These are phyloP conservation scores for Sarocladium oryzae DNA, from an alignment of 2,329 filamentous ascomycete species.

Conservation along the genomic window DNA sequence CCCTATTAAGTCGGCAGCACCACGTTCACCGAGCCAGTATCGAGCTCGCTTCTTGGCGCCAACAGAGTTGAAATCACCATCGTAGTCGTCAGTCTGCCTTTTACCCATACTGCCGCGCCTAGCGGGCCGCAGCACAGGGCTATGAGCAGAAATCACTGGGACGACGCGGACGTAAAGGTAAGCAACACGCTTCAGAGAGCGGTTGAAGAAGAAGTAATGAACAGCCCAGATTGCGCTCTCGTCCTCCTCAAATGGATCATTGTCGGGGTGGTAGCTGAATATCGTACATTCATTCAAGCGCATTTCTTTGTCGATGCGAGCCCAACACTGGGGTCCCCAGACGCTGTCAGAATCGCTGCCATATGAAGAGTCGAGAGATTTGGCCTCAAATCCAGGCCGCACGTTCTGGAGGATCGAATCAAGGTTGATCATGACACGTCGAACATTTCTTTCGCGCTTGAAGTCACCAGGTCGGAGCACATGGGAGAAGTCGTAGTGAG, in stretches of 20 bases:
- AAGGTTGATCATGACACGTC: slow-evolving; percentile 77
- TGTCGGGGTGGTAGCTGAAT: slow-evolving; percentile 83
- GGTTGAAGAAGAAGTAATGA: slow-evolving; percentile 98
- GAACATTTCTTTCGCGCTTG: slow-evolving; percentile 71
- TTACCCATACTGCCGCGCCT: slow-evolving; percentile 15
- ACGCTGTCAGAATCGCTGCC: slow-evolving; percentile 47
- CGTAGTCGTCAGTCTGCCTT: slow-evolving; percentile 4
- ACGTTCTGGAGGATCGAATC: slow-evolving; percentile 85
- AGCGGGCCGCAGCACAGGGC: slow-evolving; percentile 38
- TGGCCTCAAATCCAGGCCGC: slow-evolving; percentile 54
- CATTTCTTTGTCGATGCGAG: slow-evolving; percentile 91
- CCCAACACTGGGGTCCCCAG: slow-evolving; percentile 91
- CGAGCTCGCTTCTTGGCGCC: slow-evolving; percentile 63
- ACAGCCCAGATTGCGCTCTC: slow-evolving; percentile 91
- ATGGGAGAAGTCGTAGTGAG: slow-evolving; percentile 91
- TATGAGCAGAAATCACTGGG: slow-evolving; percentile 62
- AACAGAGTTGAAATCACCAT: slow-evolving; percentile 24
- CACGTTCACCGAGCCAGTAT: slow-evolving; percentile 77
- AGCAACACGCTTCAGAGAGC: slow-evolving; percentile 81
- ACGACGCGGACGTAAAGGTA: slow-evolving; percentile 92
- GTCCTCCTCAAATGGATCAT: slow-evolving; percentile 86
- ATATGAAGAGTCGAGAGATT: slow-evolving; percentile 34
- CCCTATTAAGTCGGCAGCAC: slow-evolving; percentile 31
- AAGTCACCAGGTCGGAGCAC: slow-evolving; percentile 87
- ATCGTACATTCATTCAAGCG: slow-evolving; percentile 78